These are phyloP conservation scores for Mycena leptocephala DNA, from an alignment of 768 basidiomycete species.

Conservation along the genomic window DNA sequence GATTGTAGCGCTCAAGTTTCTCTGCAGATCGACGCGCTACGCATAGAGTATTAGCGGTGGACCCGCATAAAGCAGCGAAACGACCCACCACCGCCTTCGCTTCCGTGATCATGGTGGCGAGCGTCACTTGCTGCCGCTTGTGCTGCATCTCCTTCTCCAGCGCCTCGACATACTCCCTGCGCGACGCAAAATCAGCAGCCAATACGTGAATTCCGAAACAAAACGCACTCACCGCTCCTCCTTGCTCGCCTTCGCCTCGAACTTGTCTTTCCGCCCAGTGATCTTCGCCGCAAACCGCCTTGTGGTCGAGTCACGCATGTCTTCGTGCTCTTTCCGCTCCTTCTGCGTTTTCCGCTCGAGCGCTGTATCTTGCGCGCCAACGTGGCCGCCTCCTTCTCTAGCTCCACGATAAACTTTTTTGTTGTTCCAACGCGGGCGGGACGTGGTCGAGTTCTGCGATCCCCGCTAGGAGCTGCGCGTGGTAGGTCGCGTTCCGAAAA, in stretches of 20 bases:
- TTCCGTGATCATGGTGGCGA: slow-evolving; percentile 52
- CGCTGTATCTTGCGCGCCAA: slow-evolving; percentile 44
- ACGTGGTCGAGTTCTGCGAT: slow-evolving; percentile 60
- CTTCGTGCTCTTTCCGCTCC: slow-evolving; percentile 61
- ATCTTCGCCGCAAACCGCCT: slow-evolving; percentile 57
- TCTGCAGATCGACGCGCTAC: slow-evolving; percentile 53
- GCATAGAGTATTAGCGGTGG: background rate
- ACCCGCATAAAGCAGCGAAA: background rate
- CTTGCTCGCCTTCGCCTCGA: slow-evolving; percentile 58
- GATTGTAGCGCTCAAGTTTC: slow-evolving; percentile 49
- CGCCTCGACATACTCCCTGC: slow-evolving; percentile 64
- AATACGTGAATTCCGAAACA: too few relatives aligned
- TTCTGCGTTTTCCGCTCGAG: slow-evolving; percentile 59
- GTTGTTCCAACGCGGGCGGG: slow-evolving; percentile 55
- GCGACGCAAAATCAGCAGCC: background rate
- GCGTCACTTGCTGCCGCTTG: slow-evolving; percentile 49
- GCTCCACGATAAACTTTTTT: slow-evolving; percentile 53
- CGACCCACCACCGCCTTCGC: slow-evolving; percentile 55
- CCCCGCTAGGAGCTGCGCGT: slow-evolving; percentile 50
- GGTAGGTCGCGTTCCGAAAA: slow-evolving; percentile 56
- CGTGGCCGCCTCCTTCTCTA: slow-evolving; percentile 46
- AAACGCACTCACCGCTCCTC: slow-evolving; percentile 58
- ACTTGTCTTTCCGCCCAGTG: slow-evolving; percentile 60
- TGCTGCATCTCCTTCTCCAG: slow-evolving; percentile 59
- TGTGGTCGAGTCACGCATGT: slow-evolving; percentile 58